These are phyloP conservation scores for Aspergillus eucalypticola DNA, from an alignment of 2,329 filamentous ascomycete genomes.

Conservation along the genomic window DNA sequence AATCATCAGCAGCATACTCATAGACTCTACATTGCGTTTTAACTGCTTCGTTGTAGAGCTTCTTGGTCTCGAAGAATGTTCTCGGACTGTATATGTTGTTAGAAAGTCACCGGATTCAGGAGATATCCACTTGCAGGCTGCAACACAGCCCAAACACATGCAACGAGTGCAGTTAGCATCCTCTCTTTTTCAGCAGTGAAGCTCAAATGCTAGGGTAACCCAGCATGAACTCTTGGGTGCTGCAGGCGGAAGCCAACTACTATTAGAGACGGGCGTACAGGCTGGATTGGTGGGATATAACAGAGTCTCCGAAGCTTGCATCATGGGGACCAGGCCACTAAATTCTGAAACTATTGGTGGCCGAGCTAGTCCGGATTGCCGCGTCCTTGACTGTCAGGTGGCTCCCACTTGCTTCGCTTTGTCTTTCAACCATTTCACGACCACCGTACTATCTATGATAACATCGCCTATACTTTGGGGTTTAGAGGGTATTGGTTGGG, in stretches of 20 bases:
- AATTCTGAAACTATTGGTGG: not conserved
- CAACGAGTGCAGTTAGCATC: constrained; percentile 2
- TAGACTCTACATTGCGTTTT: not conserved
- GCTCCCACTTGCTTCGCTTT: not conserved
- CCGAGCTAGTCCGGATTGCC: not conserved
- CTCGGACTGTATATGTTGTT: not conserved
- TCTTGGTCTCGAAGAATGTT: not conserved
- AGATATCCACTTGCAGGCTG: constrained; percentile 6
- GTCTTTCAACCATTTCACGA: not conserved
- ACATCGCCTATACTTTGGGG: not conserved
- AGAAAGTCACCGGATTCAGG: not conserved
- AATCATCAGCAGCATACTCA: not conserved
- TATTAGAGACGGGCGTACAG: not conserved
- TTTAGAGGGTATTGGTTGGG: not conserved
- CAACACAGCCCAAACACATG: constrained; percentile 8
- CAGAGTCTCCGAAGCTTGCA: not conserved
- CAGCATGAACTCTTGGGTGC: not conserved
- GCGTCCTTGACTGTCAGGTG: not conserved
- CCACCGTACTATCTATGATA: not conserved
- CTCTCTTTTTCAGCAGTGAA: not conserved
- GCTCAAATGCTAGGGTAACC: not conserved
- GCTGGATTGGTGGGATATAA: not conserved
- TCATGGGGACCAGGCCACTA: not conserved
- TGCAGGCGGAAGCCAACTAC: not conserved
- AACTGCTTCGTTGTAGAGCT: constrained; percentile 1